Evolutionary conservation across 345 rosid genomes (phyloP), one percentile per base, ranked within the genome.

Genomic region (Acer yangbiense): DNA sequence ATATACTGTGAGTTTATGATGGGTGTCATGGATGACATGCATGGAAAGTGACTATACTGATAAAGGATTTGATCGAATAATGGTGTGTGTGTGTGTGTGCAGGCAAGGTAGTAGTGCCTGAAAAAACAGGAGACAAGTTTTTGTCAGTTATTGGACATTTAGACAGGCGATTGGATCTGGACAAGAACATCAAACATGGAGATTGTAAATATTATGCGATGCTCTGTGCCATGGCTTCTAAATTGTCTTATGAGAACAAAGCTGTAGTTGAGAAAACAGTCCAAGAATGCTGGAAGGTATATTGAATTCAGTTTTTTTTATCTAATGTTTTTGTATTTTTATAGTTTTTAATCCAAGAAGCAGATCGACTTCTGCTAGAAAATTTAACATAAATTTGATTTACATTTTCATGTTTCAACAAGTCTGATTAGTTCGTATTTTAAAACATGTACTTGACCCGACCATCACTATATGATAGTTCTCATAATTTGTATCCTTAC

Each of bases 141-240:
- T 16, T 73, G 41, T 77, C 83, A 25, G 3, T 55, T 10, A 1
- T 68, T 61, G 83, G 80, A 73, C 77, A 61, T 81, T 6, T 73
- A 6, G 80, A 77, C 78, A 58, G 57, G 71, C 80, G 80, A 23
- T 35, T 77, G 75, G 50, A 68, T 25, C 27, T 81, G 63, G 78
- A 77, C 74, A 73, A 41, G 14, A 77, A 46, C 4, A 81, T 81
- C 48, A 62, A 67, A 10, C 77, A 21, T 50, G 80, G 71, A 46
- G 65, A 77, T 27, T 11, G 67, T 44, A 81, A 71, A 77, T 81
- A 81, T 25, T 72, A 50, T 58, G 63, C 67, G 14, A 58, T 79
- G 41, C 72, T 81, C 39, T 73, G 77, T 77, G 80, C 60, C 27
- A 81, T 76, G 83, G 83, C 83, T 72, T 41, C 80, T 5, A 81